phyloP scores from a whole-genome alignment of 805 yeast species.

The Tetrapisispora namnaoensis region DNA sequence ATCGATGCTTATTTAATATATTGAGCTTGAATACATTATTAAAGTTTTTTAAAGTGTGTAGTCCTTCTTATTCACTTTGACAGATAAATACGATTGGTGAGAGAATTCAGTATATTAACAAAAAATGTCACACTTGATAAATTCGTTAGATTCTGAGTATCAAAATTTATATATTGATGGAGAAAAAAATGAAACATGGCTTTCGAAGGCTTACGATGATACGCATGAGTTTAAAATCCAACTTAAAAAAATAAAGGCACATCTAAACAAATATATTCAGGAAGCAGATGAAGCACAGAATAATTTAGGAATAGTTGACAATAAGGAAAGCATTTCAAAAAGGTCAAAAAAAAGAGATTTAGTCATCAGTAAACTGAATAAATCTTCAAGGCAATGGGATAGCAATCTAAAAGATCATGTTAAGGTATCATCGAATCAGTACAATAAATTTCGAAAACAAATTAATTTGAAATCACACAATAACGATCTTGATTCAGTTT shows the following conservation, averaged over 20 bases:
- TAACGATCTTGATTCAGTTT: conserved; percentile 27
- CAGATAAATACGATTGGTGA: too few relatives aligned
- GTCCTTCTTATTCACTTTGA: too few relatives aligned
- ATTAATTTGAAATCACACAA: conserved; percentile 22
- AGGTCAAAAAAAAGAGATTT: conserved; percentile 15
- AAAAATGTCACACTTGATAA: conserved; percentile 14
- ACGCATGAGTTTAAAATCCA: conserved; percentile 32
- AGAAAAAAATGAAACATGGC: conserved; percentile 8
- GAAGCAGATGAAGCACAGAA: conserved; percentile 8
- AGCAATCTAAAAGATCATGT: conserved; percentile 19
- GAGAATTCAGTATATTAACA: too few relatives aligned
- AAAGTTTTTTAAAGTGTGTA: too few relatives aligned
- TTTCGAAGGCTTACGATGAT: conserved; percentile 20
- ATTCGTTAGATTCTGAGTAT: conserved; percentile 13
- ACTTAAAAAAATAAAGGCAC: conserved; percentile 34
- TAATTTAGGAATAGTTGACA: background rate
- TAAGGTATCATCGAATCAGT: conserved; percentile 19
- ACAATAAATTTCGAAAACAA: conserved; percentile 23
- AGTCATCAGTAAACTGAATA: conserved; percentile 24
- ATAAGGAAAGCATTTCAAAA: conserved; percentile 11
- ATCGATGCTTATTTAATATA: too few relatives aligned
- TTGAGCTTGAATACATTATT: too few relatives aligned
- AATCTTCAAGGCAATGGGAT: conserved; percentile 27
- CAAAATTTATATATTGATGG: conserved; percentile 13
- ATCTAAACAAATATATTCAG: conserved; percentile 29